These are phyloP conservation scores for Wickerhamomyces pijperi DNA, from an alignment of 805 yeast genomes.

Conservation along the genomic window DNA sequence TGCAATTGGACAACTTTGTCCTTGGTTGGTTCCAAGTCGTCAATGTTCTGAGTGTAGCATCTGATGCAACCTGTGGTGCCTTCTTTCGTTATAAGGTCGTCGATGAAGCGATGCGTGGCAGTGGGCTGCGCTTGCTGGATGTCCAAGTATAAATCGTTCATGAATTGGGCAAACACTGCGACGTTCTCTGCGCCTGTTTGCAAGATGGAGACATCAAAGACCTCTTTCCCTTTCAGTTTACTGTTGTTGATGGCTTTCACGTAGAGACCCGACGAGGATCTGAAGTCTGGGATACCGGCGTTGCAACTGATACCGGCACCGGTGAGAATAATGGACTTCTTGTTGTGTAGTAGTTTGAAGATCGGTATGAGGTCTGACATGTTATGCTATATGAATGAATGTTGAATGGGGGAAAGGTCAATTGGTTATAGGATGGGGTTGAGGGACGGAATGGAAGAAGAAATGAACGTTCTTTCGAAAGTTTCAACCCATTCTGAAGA, in stretches of 20 bases:
- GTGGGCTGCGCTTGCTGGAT: constrained; percentile 69
- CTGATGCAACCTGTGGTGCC: constrained; percentile 50
- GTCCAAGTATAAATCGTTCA: constrained; percentile 65
- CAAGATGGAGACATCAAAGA: constrained; percentile 80
- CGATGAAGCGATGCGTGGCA: constrained; percentile 67
- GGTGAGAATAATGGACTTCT: constrained; percentile 58
- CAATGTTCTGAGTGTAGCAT: constrained; percentile 93
- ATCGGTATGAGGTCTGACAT: neutral
- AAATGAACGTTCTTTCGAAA: no score
- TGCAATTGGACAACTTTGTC: constrained; percentile 85
- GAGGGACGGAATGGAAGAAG: no score
- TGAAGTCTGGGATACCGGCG: constrained; percentile 95
- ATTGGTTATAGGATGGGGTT: no score
- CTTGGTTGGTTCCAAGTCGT: constrained; percentile 64
- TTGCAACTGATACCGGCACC: constrained; percentile 97
- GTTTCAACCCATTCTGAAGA: no score
- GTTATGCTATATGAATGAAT: neutral
- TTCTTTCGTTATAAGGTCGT: constrained; percentile 13
- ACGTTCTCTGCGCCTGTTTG: constrained; percentile 48
- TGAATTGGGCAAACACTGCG: constrained; percentile 74
- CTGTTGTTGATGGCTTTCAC: constrained; percentile 24
- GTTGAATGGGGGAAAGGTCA: no score
- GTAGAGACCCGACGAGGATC: constrained; percentile 78
- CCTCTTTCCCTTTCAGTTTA: constrained; percentile 75
- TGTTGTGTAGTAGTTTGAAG: constrained; percentile 1